Conservation (phyloP, 2,329 filamentous ascomycete species). For the Monosporascus sp. region DNA sequence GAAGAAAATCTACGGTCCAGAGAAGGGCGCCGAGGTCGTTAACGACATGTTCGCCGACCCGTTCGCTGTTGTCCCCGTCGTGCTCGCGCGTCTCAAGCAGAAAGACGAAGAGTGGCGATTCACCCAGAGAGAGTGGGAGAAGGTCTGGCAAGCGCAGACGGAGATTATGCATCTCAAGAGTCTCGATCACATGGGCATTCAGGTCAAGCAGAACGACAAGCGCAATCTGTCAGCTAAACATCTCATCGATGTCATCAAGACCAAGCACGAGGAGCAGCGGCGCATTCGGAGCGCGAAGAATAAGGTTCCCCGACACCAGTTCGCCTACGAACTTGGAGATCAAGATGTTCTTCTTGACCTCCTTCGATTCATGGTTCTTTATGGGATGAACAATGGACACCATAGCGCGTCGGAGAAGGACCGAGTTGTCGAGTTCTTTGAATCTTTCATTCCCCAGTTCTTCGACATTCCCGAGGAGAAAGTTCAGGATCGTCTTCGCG, state of each 20-base stretch:
- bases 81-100: conserved; percentile 85
- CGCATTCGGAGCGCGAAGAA: conserved; percentile 61
- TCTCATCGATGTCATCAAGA: conserved; percentile 84
- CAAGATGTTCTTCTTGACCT: conserved; percentile 61
- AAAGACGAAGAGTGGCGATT: conserved; percentile 98
- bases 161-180: conserved; percentile 93
- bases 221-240: conserved; percentile 86
- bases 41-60: conserved; percentile 81
- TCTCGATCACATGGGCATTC: conserved; percentile 92
- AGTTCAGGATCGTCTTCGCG: conserved; percentile 61
- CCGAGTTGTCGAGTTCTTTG: conserved; percentile 69
- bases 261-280: conserved; percentile 85
- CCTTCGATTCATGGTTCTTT: conserved; percentile 58
- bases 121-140: conserved; percentile 96
- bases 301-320: conserved; percentile 64
- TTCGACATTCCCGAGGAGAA: conserved; percentile 69
- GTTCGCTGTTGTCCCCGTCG: conserved; percentile 80
- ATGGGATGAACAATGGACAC: conserved; percentile 62
- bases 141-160: conserved; percentile 95
- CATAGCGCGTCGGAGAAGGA: conserved; percentile 69
- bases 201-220: conserved; percentile 85
- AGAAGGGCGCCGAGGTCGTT: conserved; percentile 79
- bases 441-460: conserved; percentile 69
- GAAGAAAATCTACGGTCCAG: conserved; percentile 91
- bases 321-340: conserved; percentile 69